phyloP scores from a whole-genome alignment of 345 rosid genomes.

The Arabidopsis suecica region DNA sequence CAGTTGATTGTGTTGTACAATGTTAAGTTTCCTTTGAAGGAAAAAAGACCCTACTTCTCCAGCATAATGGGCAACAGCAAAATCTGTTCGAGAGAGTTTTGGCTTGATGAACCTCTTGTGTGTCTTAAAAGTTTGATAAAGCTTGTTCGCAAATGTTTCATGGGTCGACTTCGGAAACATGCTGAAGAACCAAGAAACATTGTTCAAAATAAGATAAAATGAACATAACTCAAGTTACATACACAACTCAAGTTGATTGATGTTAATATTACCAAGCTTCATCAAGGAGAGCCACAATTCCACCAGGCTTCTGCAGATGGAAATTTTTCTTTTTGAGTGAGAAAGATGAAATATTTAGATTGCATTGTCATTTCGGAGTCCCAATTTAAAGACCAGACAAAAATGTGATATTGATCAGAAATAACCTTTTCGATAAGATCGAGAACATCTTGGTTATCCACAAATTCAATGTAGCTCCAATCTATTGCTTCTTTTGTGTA shows the following conservation, averaged over 20 bases:
- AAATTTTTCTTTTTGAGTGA: not conserved
- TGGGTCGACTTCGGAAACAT: conserved; percentile 99
- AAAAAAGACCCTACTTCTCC: conserved; percentile 68
- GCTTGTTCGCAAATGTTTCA: conserved; percentile 91
- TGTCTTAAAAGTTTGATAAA: conserved; percentile 84
- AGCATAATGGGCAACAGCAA: conserved; percentile 86
- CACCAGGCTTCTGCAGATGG: conserved; percentile 76
- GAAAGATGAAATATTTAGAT: not conserved
- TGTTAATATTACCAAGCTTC: conserved; percentile 70
- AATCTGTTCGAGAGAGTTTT: conserved; percentile 92
- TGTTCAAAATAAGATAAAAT: not conserved
- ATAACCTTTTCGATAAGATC: conserved; percentile 94
- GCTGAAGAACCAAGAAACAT: conserved; percentile 51
- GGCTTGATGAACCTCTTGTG: conserved; percentile 98
- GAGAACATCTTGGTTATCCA: conserved; percentile 91
- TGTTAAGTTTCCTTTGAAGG: not conserved
- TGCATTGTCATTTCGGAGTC: not conserved
- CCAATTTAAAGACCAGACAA: not conserved
- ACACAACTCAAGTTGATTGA: not conserved
- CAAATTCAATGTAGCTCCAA: conserved; percentile 98
- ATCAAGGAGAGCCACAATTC: conserved; percentile 78
- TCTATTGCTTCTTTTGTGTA: conserved; percentile 90
- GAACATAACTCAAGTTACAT: not conserved
- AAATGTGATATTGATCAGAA: not conserved
- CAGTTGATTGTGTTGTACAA: not conserved